Base-by-base conservation (phyloP, 2,329 filamentous ascomycete genomes). In the Sporothrix pseudoabietina region DNA sequence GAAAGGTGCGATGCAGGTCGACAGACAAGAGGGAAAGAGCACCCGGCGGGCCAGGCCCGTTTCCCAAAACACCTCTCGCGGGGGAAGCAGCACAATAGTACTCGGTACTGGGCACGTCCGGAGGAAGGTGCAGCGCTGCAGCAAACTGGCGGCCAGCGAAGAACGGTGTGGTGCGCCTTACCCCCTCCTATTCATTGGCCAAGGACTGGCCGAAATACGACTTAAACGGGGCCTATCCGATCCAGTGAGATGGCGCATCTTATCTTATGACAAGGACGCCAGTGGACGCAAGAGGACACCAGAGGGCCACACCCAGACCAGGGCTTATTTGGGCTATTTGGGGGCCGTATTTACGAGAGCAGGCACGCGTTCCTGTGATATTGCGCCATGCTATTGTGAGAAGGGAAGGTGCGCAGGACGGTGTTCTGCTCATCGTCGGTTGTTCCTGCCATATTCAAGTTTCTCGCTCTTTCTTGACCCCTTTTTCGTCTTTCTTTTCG, bases 161-260 rank as follows among this genome's bases (percentile, higher is more conserved):
- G 41, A 44, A 44, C 41, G 12, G 41, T 44, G 41, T 12, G 8
- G 35, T 35, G 41, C 41, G 41, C 41, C 41, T 9, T 55, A 9
- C 12, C 9, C 52, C 22, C 52, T 3, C 52, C 22, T 9, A 10
- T 32, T 35, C 14, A 19, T 14, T 35, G 1, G 16, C 32, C 57
- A 4, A 61, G 32, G 32, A 63, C 32, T 35, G 65, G 44, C 14
- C 44, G 65, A n/a, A 52, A 68, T 52, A 68, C 65, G 65, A 52
- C 63, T 35, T 30, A 61, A 6, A 39, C 32, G 32, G 59, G 4
- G 35, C 9, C 22, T 19, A 32, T 32, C 41, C 14, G 22, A 49
- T 47, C 63, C 61, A 66, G 35, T 65, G 59, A 49, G 63, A 66
- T 49, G 41, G 63, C 63, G 63, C 41, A 66, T 66, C 63, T 66